Conservation (phyloP, 371 early-diverging fungal genomes). For the Mortierella sp. region DNA sequence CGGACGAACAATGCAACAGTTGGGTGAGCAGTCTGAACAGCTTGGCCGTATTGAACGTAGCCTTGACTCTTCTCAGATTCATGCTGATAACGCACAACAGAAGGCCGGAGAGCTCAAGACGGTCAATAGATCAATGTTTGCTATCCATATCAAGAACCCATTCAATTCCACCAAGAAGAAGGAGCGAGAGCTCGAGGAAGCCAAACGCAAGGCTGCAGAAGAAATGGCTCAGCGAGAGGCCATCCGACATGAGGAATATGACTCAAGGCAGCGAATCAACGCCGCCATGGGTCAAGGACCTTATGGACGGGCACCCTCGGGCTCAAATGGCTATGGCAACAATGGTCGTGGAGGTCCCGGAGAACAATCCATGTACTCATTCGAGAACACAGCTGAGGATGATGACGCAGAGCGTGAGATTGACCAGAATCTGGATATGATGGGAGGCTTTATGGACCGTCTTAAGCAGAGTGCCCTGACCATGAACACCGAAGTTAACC, state of each 20-base stretch:
- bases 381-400: conserved; percentile 77
- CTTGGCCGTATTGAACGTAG: conserved; percentile 79
- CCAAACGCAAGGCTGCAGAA: conserved; percentile 62
- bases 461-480: conserved; percentile 81
- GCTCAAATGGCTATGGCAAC: conserved; percentile 50
- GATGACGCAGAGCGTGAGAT: conserved; percentile 85
- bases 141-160: conserved; percentile 76
- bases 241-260: conserved; percentile 63
- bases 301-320: conserved; percentile 58
- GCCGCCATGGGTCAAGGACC: conserved; percentile 59
- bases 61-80: conserved; percentile 79
- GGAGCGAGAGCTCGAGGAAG: conserved; percentile 65
- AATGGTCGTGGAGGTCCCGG: conserved; percentile 67
- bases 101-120: conserved; percentile 83
- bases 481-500: conserved; percentile 80
- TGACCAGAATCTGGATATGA: conserved; percentile 79
- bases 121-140: conserved; percentile 84
- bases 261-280: conserved; percentile 68
- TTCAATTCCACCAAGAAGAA: conserved; percentile 71
- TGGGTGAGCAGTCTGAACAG: conserved; percentile 79
- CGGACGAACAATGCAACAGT: conserved; percentile 71
- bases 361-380: conserved; percentile 73
- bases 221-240: conserved; percentile 60
- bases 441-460: conserved; percentile 71
- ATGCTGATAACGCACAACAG: conserved; percentile 78